Evolutionary conservation across 148 eudicot genomes (phyloP), one percentile per base, ranked within the genome.

Genomic region (Silene uniflora): DNA sequence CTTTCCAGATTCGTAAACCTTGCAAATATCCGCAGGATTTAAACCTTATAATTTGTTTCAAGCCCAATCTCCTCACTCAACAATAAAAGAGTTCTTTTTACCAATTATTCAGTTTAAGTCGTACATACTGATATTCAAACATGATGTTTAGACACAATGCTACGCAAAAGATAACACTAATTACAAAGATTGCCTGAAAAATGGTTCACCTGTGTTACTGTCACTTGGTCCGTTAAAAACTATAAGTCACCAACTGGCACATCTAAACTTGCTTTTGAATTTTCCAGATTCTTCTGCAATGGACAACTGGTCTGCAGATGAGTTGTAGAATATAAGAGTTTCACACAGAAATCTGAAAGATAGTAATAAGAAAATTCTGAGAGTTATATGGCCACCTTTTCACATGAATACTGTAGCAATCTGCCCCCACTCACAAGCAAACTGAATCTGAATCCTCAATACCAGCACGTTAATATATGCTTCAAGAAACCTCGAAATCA

Each of bases 401-500:
- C 97, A 82, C 91, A 87, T 23, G 98, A 81, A 82, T 94, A 91
- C 84, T 94, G 96, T 77, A 91, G 84, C 98, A 94, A 75, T 94
- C 91, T 77, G 95, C 96, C 77, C 97, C 98, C 58, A 94, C 85
- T 96, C 98, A 94, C 71, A 94, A 81, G 81, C 98, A 94, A 58
- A 94, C 98, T 19, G 96, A 91, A 73, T 94, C 91, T 44, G 90
- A 49, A 75, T 89, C 90, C 65, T 89, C 91, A 58, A 94, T 80
- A 35, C 84, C 71, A 74, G 98, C 97, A 56, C 91, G 88, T 71
- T 97, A 90, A 79, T 83, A 91, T 47, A 94, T 94, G 78, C 98
- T 97, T 89, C 91, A 93, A 0, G 90, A 91, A 21, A 94, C 91
- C 83, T 94, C 97, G 84, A 90, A 94, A 83, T 94, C 98, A 78